Evolutionary conservation across 2,329 filamentous ascomycete genomes (phyloP), one percentile per base, ranked within the genome.

Genomic region (Pseudophaeomoniella oleicola): DNA sequence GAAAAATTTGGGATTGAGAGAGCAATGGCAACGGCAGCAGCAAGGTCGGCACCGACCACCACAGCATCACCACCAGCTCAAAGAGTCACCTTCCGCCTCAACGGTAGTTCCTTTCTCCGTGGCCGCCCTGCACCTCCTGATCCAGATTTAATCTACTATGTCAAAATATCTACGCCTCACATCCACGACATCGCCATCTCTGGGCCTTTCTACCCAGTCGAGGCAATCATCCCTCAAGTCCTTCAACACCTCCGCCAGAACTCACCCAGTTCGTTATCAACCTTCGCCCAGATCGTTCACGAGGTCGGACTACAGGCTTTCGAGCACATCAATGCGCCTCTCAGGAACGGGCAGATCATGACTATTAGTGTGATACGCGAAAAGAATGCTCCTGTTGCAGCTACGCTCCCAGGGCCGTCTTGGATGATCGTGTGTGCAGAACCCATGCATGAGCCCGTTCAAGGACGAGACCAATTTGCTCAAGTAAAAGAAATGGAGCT

Each of bases 91-190:
- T 27, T 27, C n/a, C 22, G 22, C 6, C 22, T 27, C 22, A 27
- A 27, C 22, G n/a, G 6, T 6, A n/a, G 22, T 9, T 6, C 22
- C 22, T 27, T 27, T n/a, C 22, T 27, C 22, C 22, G 22, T n/a
- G 22, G 22, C 22, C 22, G n/a, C 9, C 16, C 38, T 19, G 22
- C 9, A 31, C 12, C 15, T 10, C 1, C 17, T 10, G 35, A 38
- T 19, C 38, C 35, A 18, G 35, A 40, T 18, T 19, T 30, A 9
- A 40, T 40, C 30, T 40, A 38, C 35, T 38, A 40, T 18, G 16
- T 38, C 19, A 33, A 38, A 31, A 36, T 36, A 5, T 34, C 29
- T 11, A 38, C 9, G 10, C 39, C 39, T 6, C 36, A 41, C 19
- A 16, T 39, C 30, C 13, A 39, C 16, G 36, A 39, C 16, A 30